These are phyloP conservation scores for Globisporangium polare DNA, from an alignment of 352 stramenopile species.

Conservation along the genomic window DNA sequence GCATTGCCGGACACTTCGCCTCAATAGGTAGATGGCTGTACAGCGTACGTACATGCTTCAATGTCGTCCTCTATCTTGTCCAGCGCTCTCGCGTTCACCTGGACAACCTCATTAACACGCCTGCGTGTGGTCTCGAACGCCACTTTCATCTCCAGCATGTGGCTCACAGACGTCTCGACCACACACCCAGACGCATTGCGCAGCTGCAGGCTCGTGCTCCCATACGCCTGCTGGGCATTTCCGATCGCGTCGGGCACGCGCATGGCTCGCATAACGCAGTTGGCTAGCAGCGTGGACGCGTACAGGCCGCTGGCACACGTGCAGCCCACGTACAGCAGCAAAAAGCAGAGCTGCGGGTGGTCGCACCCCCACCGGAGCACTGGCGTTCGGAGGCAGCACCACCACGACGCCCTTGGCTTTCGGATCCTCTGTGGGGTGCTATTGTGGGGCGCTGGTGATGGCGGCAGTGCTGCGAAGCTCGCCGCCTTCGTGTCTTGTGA, in stretches of 20 bases:
- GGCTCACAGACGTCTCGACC: constrained; percentile 6
- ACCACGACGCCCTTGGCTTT: background rate
- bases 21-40: background rate
- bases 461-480: background rate
- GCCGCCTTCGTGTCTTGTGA: background rate
- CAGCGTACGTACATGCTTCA: constrained; percentile 2
- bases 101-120: background rate
- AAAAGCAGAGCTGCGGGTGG: constrained; percentile 47
- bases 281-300: constrained; percentile 32
- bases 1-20: background rate
- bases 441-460: background rate
- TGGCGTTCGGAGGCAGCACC: background rate
- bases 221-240: constrained; percentile 26
- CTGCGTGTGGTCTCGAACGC: background rate
- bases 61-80: constrained; percentile 11
- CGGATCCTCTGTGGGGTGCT: background rate
- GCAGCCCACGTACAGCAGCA: constrained; percentile 44
- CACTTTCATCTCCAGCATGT: background rate
- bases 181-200: constrained; percentile 34
- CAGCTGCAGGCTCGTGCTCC: constrained; percentile 26
- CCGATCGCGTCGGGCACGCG: constrained; percentile 27
- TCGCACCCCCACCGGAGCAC: constrained; percentile 25
- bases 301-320: constrained; percentile 40
- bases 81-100: constrained; percentile 6
- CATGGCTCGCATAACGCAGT: constrained; percentile 24